A percentile compares a stretch with the other conserved stretches of the same genome.
These are phyloP conservation scores for Firmiana major DNA, from an alignment of 345 rosid species.

Conservation along the genomic window DNA sequence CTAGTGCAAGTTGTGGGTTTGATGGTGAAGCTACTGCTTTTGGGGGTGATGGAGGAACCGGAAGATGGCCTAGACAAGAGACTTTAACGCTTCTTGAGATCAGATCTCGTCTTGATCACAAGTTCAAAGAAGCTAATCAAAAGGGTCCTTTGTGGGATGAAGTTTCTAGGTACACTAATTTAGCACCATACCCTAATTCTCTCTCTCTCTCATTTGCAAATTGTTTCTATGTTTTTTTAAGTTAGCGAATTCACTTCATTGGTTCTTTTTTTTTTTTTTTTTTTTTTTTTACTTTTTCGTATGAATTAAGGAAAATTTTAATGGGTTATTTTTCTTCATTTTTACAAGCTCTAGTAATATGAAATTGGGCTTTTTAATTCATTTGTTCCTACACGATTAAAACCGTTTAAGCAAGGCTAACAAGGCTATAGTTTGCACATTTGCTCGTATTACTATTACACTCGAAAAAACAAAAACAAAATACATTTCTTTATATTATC, in stretches of 20 bases:
- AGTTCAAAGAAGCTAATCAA: slow-evolving; percentile 71
- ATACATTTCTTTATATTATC: neutral
- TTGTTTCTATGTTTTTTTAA: neutral
- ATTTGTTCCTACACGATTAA: neutral
- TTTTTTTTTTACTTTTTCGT: too few relatives aligned
- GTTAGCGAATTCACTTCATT: neutral
- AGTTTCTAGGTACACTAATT: slow-evolving; percentile 70
- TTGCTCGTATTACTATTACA: neutral
- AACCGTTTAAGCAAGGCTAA: neutral
- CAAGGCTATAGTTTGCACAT: neutral
- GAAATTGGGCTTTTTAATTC: neutral
- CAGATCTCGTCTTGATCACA: slow-evolving; percentile 94
- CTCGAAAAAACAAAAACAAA: neutral
- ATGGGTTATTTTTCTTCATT: neutral
- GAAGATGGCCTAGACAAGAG: slow-evolving; percentile 99
- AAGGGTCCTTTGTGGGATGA: slow-evolving; percentile 93
- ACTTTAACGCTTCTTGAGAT: slow-evolving; percentile 91
- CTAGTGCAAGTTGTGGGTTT: slow-evolving; percentile 27
- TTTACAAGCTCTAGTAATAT: neutral
- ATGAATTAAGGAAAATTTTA: neutral
- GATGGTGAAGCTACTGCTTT: slow-evolving; percentile 31
- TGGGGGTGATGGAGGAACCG: slow-evolving; percentile 56
- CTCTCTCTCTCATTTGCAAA: neutral
- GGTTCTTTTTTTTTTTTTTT: neutral
- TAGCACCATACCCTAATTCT: slow-evolving; percentile 30